Evolutionary conservation across 306 rosid genomes (phyloP).

Genomic region (Urtica urens): DNA sequence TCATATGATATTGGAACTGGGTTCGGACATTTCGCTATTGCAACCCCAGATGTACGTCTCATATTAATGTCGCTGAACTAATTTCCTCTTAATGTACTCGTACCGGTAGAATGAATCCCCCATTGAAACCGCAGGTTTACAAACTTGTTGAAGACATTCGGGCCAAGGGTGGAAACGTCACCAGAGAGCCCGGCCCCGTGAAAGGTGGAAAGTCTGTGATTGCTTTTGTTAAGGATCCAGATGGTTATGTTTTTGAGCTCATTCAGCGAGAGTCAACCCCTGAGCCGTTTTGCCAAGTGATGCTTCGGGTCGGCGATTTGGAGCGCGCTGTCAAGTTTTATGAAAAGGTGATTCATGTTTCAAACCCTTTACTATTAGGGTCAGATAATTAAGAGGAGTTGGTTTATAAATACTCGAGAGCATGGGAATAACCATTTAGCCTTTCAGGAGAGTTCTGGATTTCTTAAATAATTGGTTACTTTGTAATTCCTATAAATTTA

Average conservation of each 20-base stretch:
- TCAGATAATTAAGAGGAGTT: not conserved
- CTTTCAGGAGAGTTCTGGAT: no score
- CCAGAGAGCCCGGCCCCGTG: constrained; percentile 90
- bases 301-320: constrained; percentile 94
- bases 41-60: constrained; percentile 69
- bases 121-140: constrained; percentile 43
- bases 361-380: not conserved
- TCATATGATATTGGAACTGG: constrained; percentile 90
- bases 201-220: constrained; percentile 61
- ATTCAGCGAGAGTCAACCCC: constrained; percentile 72
- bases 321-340: constrained; percentile 84
- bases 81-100: not conserved
- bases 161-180: constrained; percentile 65
- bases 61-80: not conserved
- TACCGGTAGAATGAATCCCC: constrained; percentile 13
- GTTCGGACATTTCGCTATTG: constrained; percentile 84
- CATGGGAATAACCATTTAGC: no score
- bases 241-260: constrained; percentile 76
- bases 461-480: no score
- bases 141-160: constrained; percentile 59
- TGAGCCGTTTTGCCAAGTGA: constrained; percentile 86
- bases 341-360: constrained; percentile 55
- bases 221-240: constrained; percentile 90
- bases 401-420: no score
- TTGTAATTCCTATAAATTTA: no score